Base-by-base conservation (phyloP, 148 eudicot species). In the Fallopia convolvulus region DNA sequence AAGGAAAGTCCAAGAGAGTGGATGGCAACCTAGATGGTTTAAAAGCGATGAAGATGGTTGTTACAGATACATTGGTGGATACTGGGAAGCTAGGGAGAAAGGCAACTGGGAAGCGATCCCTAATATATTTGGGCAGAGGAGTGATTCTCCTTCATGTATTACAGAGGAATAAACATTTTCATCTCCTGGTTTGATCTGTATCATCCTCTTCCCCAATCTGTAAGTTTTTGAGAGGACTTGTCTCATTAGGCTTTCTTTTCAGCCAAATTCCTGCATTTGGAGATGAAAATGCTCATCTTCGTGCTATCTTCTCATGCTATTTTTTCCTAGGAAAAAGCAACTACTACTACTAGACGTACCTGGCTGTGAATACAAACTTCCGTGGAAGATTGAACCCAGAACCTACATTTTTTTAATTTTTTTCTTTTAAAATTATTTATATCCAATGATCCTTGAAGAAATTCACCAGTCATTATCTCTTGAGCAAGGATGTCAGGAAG, bases 1-100 rank as follows among this genome's bases (percentile, higher is more conserved):
- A 72, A 85, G 97, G 90, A 92, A 80, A 82, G 74, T 94, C 83
- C 98, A 94, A 86, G 98, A 94, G 79, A 89, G 95, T 77, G 98
- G 98, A 12, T 94, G 98, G 97, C 84, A 86, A 84, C 98, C 98
- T 36, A 89, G 89, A 84, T 94, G 98, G 98, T 94, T 92, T 76
- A 78, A 74, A 70, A 92, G 82, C 81, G 93, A 94, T 50, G 98
- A 89, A 75, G 98, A 94, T 70, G 95, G 97, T 40, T 90, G 95
- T 82, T 94, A 89, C 48, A 86, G 85, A 39, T 94, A 94, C 68
- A 72, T 49, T 30, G 97, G 97, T 70, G 97, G 97, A 48, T 94
- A 94, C 80, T 94, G 98, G 98, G 98, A 94, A 88, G 85, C 89
- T 39, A 89, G 92, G 75, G 93, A 90, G 78, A 84, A 82, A 74